Evolutionary conservation across 208 protist species (phyloP), one percentile per base, ranked within the genome.

Genomic region (Jaenimonas drosophilae): DNA sequence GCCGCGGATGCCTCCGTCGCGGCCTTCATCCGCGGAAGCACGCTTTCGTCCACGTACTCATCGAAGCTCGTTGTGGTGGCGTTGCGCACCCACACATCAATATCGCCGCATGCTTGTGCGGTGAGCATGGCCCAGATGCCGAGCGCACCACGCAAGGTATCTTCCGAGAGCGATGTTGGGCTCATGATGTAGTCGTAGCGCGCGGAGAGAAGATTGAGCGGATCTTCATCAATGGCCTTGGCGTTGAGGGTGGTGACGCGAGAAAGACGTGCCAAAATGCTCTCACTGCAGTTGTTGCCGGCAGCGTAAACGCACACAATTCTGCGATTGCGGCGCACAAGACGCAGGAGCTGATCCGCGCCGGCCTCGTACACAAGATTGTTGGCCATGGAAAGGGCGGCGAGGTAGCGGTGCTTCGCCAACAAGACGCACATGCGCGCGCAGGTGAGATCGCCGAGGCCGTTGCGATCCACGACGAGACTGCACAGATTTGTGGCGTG

Each of bases 311-410:
- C 6, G 3, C 39, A 32, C 3, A 57, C 65, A 25, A 93, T 31
- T 17, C 66, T 52, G 3, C 53, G 71, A 54, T 93, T 90, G 40
- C 68, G 54, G 23, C 76, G 71, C 33, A 64, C 55, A 14, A 93
- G 73, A 1, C 75, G 74, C 46, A 90, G 42, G 21, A 93, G 66
- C 36, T 81, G 64, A 49, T 78, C 76, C 1, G 63, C 85, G 17
- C 85, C 85, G 7, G 58, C 59, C 45, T 93, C 85, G 53, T 90
- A 72, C 1, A 93, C 58, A 37, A 41, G 38, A 55, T 93, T 93
- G 14, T 57, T 50, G 9, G 39, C 28, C 2, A 90, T 39, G 0
- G 68, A 80, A 2, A 93, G 12, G 40, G 49, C 37, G 7, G 49
- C 39, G 12, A 93, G 64, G 49, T 75, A 69, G 53, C 73, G 76